Percentiles rank a stretch among this genome's conserved stretches.
phyloP scores from a whole-genome alignment of 208 protist genomes.

The Leishmania turanica region DNA sequence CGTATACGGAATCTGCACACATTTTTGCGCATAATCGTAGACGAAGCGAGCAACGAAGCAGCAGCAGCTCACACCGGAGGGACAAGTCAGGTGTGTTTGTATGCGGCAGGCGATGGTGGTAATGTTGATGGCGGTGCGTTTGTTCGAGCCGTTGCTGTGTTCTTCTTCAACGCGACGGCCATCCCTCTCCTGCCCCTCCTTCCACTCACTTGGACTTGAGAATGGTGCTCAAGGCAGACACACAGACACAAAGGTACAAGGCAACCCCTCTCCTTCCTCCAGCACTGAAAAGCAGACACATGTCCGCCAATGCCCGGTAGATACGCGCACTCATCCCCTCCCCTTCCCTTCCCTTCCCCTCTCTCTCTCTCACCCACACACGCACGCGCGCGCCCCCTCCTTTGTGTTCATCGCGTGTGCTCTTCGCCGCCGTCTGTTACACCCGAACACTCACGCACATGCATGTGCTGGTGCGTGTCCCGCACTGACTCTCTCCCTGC shows the following conservation, averaged over 20 bases:
- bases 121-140: not conserved
- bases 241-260: not conserved
- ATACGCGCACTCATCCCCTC: not conserved
- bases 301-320: not conserved
- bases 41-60: not conserved
- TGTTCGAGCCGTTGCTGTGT: not conserved
- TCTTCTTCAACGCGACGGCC: not conserved
- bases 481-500: slow-evolving; percentile 1
- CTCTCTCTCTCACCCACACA: not conserved
- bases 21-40: not conserved
- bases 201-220: not conserved
- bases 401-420: not conserved
- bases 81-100: no score
- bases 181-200: not conserved
- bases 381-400: not conserved
- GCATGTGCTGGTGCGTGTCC: not conserved
- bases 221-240: not conserved
- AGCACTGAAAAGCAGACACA: not conserved
- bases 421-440: not conserved
- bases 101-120: not conserved
- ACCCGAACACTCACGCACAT: not conserved
- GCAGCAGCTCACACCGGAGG: not conserved
- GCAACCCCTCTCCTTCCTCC: not conserved
- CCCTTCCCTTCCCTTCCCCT: not conserved
- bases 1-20: not conserved